phyloP scores from a whole-genome alignment of 2,329 filamentous ascomycete species.

The Apiospora malaysiana region DNA sequence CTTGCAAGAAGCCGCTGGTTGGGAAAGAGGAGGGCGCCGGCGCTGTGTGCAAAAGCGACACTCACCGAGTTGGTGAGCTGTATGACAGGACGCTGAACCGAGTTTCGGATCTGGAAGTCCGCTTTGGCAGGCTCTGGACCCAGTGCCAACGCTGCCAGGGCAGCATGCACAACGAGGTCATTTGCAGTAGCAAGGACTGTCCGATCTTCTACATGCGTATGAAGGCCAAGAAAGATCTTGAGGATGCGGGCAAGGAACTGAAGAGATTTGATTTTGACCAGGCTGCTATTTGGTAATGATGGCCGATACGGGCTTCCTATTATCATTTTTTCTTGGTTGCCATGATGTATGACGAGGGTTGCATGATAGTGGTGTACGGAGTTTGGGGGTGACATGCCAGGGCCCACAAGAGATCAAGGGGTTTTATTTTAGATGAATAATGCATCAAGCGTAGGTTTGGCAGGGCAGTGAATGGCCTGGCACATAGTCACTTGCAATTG shows the following conservation, averaged over 20 bases:
- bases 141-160: slow-evolving; percentile 98
- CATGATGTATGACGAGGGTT: background rate
- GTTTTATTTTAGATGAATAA: slow-evolving; percentile 10
- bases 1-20: slow-evolving; percentile 94
- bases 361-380: slow-evolving; percentile 15
- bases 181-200: slow-evolving; percentile 94
- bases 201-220: slow-evolving; percentile 99
- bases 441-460: background rate
- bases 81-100: slow-evolving; percentile 91
- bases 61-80: slow-evolving; percentile 84
- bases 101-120: slow-evolving; percentile 89
- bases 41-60: slow-evolving; percentile 87
- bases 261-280: slow-evolving; percentile 87
- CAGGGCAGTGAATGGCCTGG: background rate
- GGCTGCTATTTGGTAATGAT: slow-evolving; percentile 63
- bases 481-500: background rate
- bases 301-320: background rate
- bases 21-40: slow-evolving; percentile 80
- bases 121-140: slow-evolving; percentile 93
- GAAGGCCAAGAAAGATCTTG: slow-evolving; percentile 99
- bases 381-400: slow-evolving; percentile 10
- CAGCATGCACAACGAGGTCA: slow-evolving; percentile 97
- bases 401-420: background rate
- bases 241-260: slow-evolving; percentile 91
- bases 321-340: background rate